phyloP scores from a whole-genome alignment of 2,329 filamentous ascomycete species.

The Fulvia fulva region DNA sequence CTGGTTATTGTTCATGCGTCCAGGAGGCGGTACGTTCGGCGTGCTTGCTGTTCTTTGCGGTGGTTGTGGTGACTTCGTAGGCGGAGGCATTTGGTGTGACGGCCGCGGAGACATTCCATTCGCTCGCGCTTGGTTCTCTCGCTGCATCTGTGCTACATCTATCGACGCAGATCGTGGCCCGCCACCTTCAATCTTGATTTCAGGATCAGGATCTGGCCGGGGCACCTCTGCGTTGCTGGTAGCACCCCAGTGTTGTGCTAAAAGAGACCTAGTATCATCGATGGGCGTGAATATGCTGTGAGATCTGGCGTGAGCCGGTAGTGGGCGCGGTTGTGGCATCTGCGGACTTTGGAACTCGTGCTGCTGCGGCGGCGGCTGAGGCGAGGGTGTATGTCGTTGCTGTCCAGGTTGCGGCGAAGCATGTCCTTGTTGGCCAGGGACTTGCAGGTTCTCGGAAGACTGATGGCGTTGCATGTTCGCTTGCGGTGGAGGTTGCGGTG shows the following conservation, averaged over 20 bases:
- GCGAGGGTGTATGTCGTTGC: constrained; percentile 40
- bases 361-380: constrained; percentile 52
- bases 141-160: constrained; percentile 56
- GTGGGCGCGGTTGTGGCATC: constrained; percentile 62
- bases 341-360: constrained; percentile 49
- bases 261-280: constrained; percentile 82
- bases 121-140: constrained; percentile 37
- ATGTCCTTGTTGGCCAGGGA: constrained; percentile 34
- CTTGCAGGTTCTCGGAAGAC: constrained; percentile 27
- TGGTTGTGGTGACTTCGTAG: constrained; percentile 33
- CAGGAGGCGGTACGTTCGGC: constrained; percentile 64
- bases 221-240: constrained; percentile 51
- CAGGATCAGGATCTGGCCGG: constrained; percentile 41
- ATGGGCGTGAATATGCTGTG: constrained; percentile 97
- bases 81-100: constrained; percentile 35
- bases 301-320: constrained; percentile 58
- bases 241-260: constrained; percentile 70
- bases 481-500: constrained; percentile 53
- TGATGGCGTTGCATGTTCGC: constrained; percentile 46
- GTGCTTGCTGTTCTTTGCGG: constrained; percentile 53
- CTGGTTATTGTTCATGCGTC: constrained; percentile 72
- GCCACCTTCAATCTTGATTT: constrained; percentile 40
- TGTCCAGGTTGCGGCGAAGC: constrained; percentile 36
- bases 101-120: constrained; percentile 55
- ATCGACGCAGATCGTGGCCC: constrained; percentile 59